Conservation (phyloP, 768 basidiomycete genomes). For the Wakefieldia striispora region DNA sequence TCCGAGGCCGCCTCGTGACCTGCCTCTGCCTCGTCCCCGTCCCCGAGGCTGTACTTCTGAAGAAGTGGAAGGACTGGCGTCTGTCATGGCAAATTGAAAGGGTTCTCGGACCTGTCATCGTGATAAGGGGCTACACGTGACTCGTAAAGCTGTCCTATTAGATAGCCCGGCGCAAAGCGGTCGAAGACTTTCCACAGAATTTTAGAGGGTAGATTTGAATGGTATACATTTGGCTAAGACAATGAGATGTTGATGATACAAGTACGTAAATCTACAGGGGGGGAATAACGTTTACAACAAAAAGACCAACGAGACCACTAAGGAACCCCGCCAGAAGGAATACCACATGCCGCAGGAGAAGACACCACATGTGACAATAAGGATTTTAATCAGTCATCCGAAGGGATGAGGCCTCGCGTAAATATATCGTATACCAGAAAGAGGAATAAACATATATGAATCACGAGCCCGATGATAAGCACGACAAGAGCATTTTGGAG, state of each 20-base stretch:
- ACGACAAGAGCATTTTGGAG: constrained; percentile 28
- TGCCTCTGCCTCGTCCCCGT: constrained; percentile 51
- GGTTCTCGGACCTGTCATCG: too few relatives aligned
- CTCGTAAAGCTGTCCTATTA: too few relatives aligned
- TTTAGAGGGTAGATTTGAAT: background rate
- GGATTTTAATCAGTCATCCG: constrained; percentile 21
- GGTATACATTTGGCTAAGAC: background rate
- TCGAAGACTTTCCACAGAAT: too few relatives aligned
- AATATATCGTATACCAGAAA: constrained; percentile 31
- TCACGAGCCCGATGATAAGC: constrained; percentile 23
- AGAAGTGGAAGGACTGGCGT: constrained; percentile 9
- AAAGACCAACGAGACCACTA: background rate
- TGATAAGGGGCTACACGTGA: too few relatives aligned
- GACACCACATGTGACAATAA: background rate
- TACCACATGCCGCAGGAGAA: constrained; percentile 8
- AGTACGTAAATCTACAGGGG: background rate
- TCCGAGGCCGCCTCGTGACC: constrained; percentile 65
- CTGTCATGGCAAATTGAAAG: constrained; percentile 2
- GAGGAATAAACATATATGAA: constrained; percentile 27
- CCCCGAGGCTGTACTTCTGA: constrained; percentile 19
- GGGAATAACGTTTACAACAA: background rate
- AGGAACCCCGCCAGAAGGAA: constrained; percentile 2
- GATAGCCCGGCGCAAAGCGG: too few relatives aligned
- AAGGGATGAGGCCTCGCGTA: constrained; percentile 23
- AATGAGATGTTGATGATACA: constrained; percentile 17